These are phyloP conservation scores for Papiliotrema laurentii DNA, from an alignment of 1,284 basidiomycete genomes.

Conservation along the genomic window DNA sequence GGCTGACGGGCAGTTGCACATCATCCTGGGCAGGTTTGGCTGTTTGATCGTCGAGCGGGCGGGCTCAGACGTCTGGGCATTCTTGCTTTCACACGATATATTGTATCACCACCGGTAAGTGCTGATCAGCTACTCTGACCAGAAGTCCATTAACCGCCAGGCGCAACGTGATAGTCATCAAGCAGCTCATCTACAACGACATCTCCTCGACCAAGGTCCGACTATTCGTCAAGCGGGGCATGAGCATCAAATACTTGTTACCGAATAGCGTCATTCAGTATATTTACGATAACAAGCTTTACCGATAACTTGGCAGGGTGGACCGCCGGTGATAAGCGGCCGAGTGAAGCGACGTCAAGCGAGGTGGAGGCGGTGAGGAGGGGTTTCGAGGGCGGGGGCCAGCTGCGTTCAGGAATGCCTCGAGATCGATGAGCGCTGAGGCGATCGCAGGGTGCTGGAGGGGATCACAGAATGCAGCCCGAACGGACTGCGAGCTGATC, in stretches of 20 bases:
- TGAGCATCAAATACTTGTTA: constrained; percentile 89
- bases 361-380: neutral
- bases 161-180: constrained; percentile 87
- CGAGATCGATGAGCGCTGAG: too few species aligned
- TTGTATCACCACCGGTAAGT: constrained; percentile 52
- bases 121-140: neutral
- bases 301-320: too few species aligned
- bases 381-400: neutral
- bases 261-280: constrained; percentile 91
- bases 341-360: too few species aligned
- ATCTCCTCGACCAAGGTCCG: constrained; percentile 91
- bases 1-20: constrained; percentile 65
- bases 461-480: too few species aligned
- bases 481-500: too few species aligned
- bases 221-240: constrained; percentile 83
- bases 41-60: constrained; percentile 93
- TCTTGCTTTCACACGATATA: constrained; percentile 55
- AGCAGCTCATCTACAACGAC: constrained; percentile 97
- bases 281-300: constrained; percentile 61
- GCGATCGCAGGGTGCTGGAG: too few species aligned
- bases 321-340: too few species aligned
- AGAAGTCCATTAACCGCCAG: constrained; percentile 12
- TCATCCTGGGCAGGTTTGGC: constrained; percentile 91
- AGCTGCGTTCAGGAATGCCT: too few species aligned
- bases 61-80: constrained; percentile 77